These are phyloP conservation scores for Moricandia arvensis DNA, from an alignment of 345 rosid species.

Conservation along the genomic window DNA sequence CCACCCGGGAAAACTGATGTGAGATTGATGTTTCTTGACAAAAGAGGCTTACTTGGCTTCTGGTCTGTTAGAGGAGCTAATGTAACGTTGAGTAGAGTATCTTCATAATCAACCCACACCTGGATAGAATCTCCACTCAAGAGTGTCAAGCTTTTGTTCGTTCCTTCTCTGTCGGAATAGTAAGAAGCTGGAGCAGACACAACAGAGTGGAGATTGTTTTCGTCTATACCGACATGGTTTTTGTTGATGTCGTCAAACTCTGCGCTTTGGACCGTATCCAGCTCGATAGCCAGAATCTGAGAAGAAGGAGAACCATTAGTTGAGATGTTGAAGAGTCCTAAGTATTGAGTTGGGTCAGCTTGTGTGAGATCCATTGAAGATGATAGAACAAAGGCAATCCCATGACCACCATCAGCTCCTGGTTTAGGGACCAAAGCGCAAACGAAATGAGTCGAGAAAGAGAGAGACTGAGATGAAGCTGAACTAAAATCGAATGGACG, in stretches of 20 bases:
- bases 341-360: constrained; percentile 30
- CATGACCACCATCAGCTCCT: constrained; percentile 40
- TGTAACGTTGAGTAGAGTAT: too few relatives aligned
- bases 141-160: constrained; percentile 37
- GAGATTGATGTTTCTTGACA: constrained; percentile 37
- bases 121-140: too few relatives aligned
- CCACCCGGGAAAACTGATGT: constrained; percentile 33
- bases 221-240: constrained; percentile 65
- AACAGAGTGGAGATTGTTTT: constrained; percentile 40
- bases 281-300: constrained; percentile 56
- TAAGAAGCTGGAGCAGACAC: constrained; percentile 40
- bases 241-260: constrained; percentile 49
- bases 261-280: constrained; percentile 45
- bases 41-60: too few relatives aligned
- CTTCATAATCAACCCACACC: too few relatives aligned
- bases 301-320: constrained; percentile 34
- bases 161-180: constrained; percentile 22
- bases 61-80: too few relatives aligned
- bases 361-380: constrained; percentile 27
- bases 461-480: constrained; percentile 7
- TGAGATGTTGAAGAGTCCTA: constrained; percentile 51
- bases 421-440: constrained; percentile 40
- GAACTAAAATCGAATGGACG: constrained; percentile 46
- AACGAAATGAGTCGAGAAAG: constrained; percentile 42
- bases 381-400: constrained; percentile 45